Percentiles rank a stretch among this genome's conserved stretches.
Conservation (phyloP, 306 rosid genomes). For the Malus domestica region ASM211411v1 NC_041804.1:6053001-6053500, state of each 20-base stretch:
- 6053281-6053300: background rate
- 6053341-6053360: constrained; percentile 8
- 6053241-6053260: background rate
- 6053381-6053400: constrained; percentile 7
- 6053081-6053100: background rate
- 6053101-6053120: background rate
- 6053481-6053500: constrained; percentile 7
- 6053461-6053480: constrained; percentile 2
- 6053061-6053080: too few species aligned
- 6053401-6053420: constrained; percentile 23
- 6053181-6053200: rapidly evolving
- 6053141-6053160: too few species aligned
- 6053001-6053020: too few species aligned
- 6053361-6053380: background rate
- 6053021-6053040: too few species aligned
- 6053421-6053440: constrained; percentile 20
- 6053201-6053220: background rate
- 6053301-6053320: background rate
- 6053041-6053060: too few species aligned
- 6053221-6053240: background rate
- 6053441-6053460: background rate
- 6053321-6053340: constrained; percentile 1
- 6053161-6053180: background rate
- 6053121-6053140: background rate
- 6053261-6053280: background rate